Base-by-base conservation (phyloP, 495 filamentous ascomycete genomes). In the Penicillium parvum region DNA sequence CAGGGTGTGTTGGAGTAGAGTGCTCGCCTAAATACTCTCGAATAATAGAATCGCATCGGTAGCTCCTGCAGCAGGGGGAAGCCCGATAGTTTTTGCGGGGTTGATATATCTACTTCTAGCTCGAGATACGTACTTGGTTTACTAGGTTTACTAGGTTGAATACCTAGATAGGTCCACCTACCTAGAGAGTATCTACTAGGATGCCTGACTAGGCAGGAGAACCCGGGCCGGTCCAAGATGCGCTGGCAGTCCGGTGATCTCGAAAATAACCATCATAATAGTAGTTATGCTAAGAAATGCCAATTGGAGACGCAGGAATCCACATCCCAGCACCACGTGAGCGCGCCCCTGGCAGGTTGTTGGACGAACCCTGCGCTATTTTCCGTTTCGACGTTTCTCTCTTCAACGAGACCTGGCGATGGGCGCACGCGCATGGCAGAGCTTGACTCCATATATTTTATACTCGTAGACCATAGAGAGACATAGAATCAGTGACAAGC, bases 331-430 rank as follows among this genome's bases (percentile, higher is more conserved):
- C 5, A 59, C 49, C 56, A 59, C 56, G 56, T 59, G 56, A 59
- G 56, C 7, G 38, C 47, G 40, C 53, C 52, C 56, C 56, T 59
- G 55, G 40, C 45, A 48, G 47, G 27, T 43, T 43, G 51, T 57
- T 57, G 54, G 54, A 50, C 37, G 50, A 47, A 38, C 18, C 22
- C 36, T 46, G 42, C 42, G 42, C 30, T 15, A 50, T 50, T 50
- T 42, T 38, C 35, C 7, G 12, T 27, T 27, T 27, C 23, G 11
- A 27, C 6, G 11, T 27, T 27, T 27, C 23, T 27, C 6, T 27
- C 11, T 27, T 6, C 32, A 33, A 19, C 37, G 26, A 32, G 8
- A 14, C 21, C 18, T 20, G 32, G 27, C 29, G 21, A 16, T 16
- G 15, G 18, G n/a, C 7, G 27, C 34, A 43, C 22, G 42, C n/a